A percentile compares a stretch with the other conserved stretches of the same genome.
Evolutionary conservation across 139 green algal species (phyloP).

Genomic region (Coelastrella sp.): DNA sequence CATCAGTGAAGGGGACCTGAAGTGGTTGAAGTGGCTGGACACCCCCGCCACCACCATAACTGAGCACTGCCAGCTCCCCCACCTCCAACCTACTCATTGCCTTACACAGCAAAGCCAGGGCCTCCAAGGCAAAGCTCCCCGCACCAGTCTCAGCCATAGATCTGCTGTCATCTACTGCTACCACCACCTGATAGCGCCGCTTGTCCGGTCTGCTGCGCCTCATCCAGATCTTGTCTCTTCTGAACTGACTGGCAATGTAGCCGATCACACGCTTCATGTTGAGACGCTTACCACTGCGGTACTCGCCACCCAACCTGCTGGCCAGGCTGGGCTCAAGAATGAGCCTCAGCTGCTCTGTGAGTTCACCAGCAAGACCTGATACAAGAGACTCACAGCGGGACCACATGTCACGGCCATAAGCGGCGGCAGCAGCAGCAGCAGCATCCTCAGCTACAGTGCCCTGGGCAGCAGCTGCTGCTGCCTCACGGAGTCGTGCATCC

Average conservation of each 20-base stretch:
- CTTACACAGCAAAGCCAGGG: conserved; percentile 85
- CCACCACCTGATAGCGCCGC: conserved; percentile 94
- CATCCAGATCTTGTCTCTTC: conserved; percentile 99
- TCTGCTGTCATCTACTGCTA: conserved; percentile 87
- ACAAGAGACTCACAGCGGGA: conserved; percentile 86
- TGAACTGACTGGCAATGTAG: conserved; percentile 97
- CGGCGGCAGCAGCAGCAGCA: conserved; percentile 31
- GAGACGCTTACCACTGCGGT: conserved; percentile 96
- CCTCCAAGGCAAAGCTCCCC: conserved; percentile 91
- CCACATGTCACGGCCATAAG: conserved; percentile 79
- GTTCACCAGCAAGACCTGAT: conserved; percentile 78
- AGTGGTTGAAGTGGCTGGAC: conserved; percentile 87
- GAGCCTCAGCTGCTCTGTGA: conserved; percentile 96
- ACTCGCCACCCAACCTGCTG: conserved; percentile 89
- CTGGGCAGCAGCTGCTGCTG: conserved; percentile 36
- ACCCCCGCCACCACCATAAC: conserved; percentile 87
- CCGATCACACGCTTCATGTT: conserved; percentile 99
- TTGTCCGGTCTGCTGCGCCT: conserved; percentile 93
- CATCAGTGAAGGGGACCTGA: conserved; percentile 87
- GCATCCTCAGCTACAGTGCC: conserved; percentile 16
- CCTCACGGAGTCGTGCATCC: conserved; percentile 61
- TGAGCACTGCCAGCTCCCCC: conserved; percentile 92
- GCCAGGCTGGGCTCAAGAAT: conserved; percentile 95
- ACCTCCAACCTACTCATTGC: conserved; percentile 93
- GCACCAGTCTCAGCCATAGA: conserved; percentile 95